Conservation (phyloP, 139 green algal genomes). For the Spirogloea muscicola region DNA sequence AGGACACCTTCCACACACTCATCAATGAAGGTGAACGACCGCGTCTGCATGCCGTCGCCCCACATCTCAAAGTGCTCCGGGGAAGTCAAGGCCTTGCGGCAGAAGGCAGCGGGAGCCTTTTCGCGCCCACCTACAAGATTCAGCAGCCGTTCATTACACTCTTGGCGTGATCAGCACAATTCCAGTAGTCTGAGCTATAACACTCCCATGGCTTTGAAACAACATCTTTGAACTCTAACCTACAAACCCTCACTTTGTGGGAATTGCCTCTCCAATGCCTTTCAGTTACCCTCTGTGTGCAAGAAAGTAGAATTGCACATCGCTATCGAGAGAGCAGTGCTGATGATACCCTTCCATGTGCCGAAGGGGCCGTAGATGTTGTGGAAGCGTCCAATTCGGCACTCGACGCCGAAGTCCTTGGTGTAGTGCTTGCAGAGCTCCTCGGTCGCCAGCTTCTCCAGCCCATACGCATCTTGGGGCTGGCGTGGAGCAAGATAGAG, state of each 20-base stretch:
- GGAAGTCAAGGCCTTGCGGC: slow-evolving; percentile 87
- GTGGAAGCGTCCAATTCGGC: slow-evolving; percentile 82
- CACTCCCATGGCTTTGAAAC: no score
- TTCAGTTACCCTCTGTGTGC: no score
- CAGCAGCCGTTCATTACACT: no score
- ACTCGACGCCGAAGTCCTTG: slow-evolving; percentile 95
- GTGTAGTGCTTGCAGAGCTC: slow-evolving; percentile 98
- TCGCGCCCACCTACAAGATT: slow-evolving; percentile 88
- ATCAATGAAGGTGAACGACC: slow-evolving; percentile 99
- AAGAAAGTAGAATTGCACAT: no score
- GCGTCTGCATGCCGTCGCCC: slow-evolving; percentile 98
- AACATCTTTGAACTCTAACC: no score
- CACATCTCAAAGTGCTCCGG: slow-evolving; percentile 95
- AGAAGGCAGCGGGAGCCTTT: slow-evolving; percentile 99
- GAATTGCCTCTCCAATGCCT: no score
- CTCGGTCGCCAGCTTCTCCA: slow-evolving; percentile 97
- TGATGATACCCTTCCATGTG: slow-evolving; percentile 98
- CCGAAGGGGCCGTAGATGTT: slow-evolving; percentile 92
- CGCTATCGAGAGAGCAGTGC: no score
- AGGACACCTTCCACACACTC: slow-evolving; percentile 99
- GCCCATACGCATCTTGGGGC: slow-evolving; percentile 97
- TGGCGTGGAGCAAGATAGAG: no score
- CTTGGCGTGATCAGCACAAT: no score
- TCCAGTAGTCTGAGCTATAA: no score
- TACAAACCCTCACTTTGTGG: no score